Percentiles rank a stretch among this genome's conserved stretches.
Evolutionary conservation across 345 rosid species (phyloP).

Genomic region (Turnera subulata): DNA sequence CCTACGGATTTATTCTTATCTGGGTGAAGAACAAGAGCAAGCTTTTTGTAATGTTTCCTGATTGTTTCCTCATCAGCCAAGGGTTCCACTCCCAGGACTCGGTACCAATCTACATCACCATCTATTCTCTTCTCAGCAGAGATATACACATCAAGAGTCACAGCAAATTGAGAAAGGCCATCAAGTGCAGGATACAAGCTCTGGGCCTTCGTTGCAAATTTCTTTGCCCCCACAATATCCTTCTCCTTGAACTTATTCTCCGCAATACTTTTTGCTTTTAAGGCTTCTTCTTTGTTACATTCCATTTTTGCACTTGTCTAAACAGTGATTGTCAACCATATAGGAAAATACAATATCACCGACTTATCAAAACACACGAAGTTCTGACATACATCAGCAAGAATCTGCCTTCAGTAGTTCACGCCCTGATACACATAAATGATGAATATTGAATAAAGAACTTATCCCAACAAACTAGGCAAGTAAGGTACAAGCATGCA

Average conservation of each 20-base stretch:
- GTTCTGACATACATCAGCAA: too few relatives aligned
- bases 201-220: constrained; percentile 36
- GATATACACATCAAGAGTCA: constrained; percentile 34
- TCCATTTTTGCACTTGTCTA: too few relatives aligned
- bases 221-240: constrained; percentile 38
- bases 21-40: constrained; percentile 37
- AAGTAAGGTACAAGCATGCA: too few relatives aligned
- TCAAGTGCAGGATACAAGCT: constrained; percentile 34
- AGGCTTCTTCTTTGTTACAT: constrained; percentile 36
- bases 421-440: too few relatives aligned
- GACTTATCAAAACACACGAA: too few relatives aligned
- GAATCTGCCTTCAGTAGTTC: too few relatives aligned
- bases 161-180: constrained; percentile 40
- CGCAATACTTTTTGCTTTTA: constrained; percentile 38
- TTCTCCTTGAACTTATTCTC: constrained; percentile 35
- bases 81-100: constrained; percentile 41
- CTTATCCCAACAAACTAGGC: too few relatives aligned
- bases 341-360: too few relatives aligned
- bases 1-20: constrained; percentile 42
- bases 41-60: constrained; percentile 21
- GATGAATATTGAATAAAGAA: too few relatives aligned
- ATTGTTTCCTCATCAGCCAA: constrained; percentile 43
- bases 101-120: constrained; percentile 48
- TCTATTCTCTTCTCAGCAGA: constrained; percentile 24
- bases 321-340: too few relatives aligned